Percentiles rank a stretch among this genome's conserved stretches.
Evolutionary conservation across 192 early-diverging fungal species (phyloP).

Genomic region (Funneliformis mosseae): DNA sequence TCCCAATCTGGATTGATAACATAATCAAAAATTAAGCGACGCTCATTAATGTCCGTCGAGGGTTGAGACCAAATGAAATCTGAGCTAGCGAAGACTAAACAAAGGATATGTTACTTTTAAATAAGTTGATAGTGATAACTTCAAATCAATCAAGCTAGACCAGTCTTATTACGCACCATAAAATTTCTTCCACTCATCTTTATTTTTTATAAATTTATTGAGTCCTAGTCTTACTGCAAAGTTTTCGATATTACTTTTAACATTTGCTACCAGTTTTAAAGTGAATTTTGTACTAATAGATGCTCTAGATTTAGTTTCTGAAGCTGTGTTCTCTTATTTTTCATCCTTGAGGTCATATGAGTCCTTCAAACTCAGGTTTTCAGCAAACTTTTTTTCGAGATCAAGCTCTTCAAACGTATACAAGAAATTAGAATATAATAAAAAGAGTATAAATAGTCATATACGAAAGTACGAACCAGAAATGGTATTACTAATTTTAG

Average conservation of each 20-base stretch:
- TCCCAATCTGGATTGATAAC: conserved; percentile 22
- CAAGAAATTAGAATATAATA: conserved; percentile 34
- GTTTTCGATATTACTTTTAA: not conserved
- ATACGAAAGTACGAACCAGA: conserved; percentile 24
- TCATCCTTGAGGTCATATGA: conserved; percentile 30
- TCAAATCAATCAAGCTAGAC: conserved; percentile 12
- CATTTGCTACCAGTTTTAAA: conserved; percentile 26
- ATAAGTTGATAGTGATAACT: conserved; percentile 3
- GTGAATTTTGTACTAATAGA: conserved; percentile 14
- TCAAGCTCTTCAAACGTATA: conserved; percentile 14
- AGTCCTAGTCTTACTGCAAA: conserved; percentile 21
- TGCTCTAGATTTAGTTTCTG: conserved; percentile 25
- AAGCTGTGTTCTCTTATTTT: conserved; percentile 23
- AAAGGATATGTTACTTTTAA: conserved; percentile 9
- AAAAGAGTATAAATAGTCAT: conserved; percentile 28
- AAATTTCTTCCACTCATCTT: conserved; percentile 29
- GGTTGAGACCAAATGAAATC: conserved; percentile 21
- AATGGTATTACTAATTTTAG: conserved; percentile 21
- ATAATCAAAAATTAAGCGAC: conserved; percentile 15
- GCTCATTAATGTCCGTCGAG: not conserved
- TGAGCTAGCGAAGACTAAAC: conserved; percentile 22
- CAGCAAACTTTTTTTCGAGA: conserved; percentile 16
- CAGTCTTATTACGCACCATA: conserved; percentile 24
- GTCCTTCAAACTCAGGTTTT: conserved; percentile 29
- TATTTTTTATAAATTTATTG: conserved; percentile 27